Evolutionary conservation across 78 protist genomes (phyloP).

Genomic region (Pigoraptor vietnamica): DNA sequence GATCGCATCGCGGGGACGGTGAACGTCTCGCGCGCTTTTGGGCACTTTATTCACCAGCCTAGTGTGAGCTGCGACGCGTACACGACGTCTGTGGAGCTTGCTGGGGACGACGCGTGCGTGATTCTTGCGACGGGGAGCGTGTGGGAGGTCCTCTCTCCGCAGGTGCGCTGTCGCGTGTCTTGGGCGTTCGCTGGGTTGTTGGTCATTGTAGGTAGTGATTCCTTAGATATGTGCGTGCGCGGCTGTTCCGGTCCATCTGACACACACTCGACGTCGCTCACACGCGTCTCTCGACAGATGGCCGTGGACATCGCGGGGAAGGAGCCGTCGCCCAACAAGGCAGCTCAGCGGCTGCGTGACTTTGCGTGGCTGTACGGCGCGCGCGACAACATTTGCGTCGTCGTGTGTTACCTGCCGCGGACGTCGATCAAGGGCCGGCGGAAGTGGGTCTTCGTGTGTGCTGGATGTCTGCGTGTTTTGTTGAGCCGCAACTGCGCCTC

Average conservation of each 20-base stretch:
- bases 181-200: background rate
- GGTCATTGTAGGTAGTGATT: too few relatives aligned
- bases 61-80: background rate
- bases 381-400: background rate
- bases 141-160: slow-evolving; percentile 48
- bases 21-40: background rate
- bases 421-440: background rate
- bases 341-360: background rate
- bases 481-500: too few relatives aligned
- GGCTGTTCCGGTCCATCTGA: background rate
- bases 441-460: background rate
- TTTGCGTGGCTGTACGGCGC: background rate
- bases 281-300: too few relatives aligned
- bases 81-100: background rate
- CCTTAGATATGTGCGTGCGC: background rate
- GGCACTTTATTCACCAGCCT: background rate
- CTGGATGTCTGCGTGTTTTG: too few relatives aligned
- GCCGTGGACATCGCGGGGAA: slow-evolving; percentile 13
- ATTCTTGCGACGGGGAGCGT: slow-evolving; percentile 42
- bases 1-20: background rate
- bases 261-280: too few relatives aligned
- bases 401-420: background rate
- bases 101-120: slow-evolving; percentile 25
- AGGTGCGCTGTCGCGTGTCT: background rate
- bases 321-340: background rate